Evolutionary conservation across 495 filamentous ascomycete species (phyloP), one percentile per base, ranked within the genome.

Genomic region (Arthonia radiata): DNA sequence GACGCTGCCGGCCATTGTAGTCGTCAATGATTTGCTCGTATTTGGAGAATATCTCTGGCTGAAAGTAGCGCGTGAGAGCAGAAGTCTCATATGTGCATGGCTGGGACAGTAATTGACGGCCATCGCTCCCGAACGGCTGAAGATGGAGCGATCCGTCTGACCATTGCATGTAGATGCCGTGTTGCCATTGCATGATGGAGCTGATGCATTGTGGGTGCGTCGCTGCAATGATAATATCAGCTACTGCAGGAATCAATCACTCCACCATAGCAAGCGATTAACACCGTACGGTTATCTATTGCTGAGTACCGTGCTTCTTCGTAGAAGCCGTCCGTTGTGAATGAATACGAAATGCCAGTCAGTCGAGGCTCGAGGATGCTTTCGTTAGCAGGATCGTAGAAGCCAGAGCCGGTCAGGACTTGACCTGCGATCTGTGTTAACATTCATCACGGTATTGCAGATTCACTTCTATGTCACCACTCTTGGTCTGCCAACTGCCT

Each of bases 311-410:
- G 64, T 11, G 75, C 73, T 37, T 67, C 59, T 44, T 82, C 75
- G 40, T 63, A 82, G 44, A 61, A 51, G 14, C 75, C 74, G 36
- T 78, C 61, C 27, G 46, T 54, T 4, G 69, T 72, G 39, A 82
- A 82, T 5, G 75, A 80, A 44, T 76, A 82, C 0, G 75, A 79
- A 39, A 76, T 72, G n/a, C 75, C 75, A 1, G 75, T 67, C 33
- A 66, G 53, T 12, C 53, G 46, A 1, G 75, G 75, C 40, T 82
- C 75, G 35, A 65, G 57, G 23, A 82, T 55, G 27, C 48, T 49
- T 33, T 79, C 75, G 23, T 65, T 60, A 23, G 67, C 51, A 12
- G 71, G 66, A 41, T 82, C 63, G 36, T 77, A 80, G 46, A 80
- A 80, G 36, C 58, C 61, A n/a, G n/a, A n/a, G n/a, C n/a, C n/a